Conservation (phyloP, 768 basidiomycete genomes). For the Rhizopogon vulgaris region DNA sequence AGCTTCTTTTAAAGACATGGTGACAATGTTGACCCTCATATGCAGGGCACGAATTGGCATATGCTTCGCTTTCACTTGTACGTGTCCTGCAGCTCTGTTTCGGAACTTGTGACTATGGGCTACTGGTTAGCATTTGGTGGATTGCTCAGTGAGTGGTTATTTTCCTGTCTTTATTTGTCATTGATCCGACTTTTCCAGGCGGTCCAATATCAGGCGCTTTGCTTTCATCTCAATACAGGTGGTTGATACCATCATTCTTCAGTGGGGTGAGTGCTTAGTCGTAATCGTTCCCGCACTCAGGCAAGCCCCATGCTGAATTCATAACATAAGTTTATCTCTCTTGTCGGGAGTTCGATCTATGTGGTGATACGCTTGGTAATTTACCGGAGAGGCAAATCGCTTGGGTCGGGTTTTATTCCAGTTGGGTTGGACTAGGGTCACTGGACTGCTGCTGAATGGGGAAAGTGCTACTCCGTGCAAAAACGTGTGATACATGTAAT, state of each 20-base stretch:
- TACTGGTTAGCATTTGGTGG: slow-evolving; percentile 14
- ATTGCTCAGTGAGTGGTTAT: slow-evolving; percentile 12
- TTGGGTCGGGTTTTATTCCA: too few relatives aligned
- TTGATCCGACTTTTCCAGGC: slow-evolving; percentile 22
- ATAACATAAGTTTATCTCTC: not conserved
- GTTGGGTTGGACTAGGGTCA: too few relatives aligned
- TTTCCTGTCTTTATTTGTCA: not conserved
- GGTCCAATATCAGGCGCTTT: slow-evolving; percentile 54
- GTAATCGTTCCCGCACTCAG: not conserved
- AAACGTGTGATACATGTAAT: too few relatives aligned
- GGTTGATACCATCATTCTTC: slow-evolving; percentile 55
- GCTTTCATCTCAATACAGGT: slow-evolving; percentile 40
- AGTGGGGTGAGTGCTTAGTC: slow-evolving; percentile 28
- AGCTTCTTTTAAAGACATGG: not conserved
- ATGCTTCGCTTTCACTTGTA: slow-evolving; percentile 40
- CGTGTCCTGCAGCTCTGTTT: slow-evolving; percentile 2
- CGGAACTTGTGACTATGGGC: not conserved
- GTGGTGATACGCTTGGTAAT: not conserved
- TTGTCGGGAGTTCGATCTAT: not conserved
- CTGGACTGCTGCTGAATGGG: too few relatives aligned
- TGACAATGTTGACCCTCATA: not conserved
- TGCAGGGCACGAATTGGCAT: slow-evolving; percentile 36
- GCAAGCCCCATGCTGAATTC: not conserved
- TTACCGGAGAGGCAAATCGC: not conserved
- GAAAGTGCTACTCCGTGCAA: too few relatives aligned